Evolutionary conservation across 805 yeast genomes (phyloP), one percentile per base, ranked within the genome.

Genomic region (Hanseniaspora vineae): DNA sequence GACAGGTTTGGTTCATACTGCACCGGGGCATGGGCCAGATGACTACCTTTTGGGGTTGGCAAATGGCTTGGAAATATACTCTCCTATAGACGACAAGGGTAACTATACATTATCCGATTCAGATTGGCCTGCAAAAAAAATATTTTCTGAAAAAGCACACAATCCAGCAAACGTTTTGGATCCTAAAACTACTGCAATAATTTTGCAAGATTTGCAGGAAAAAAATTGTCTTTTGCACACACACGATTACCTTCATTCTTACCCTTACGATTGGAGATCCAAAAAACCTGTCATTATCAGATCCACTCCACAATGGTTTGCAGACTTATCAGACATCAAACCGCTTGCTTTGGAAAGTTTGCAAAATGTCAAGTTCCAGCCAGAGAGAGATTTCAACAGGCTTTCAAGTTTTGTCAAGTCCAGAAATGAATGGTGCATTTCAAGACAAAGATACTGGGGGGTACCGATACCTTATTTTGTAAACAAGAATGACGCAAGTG

Each of bases 21-120:
- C 98, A 0, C 97, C 98, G 1, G 97, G 97, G 0, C 98, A 92
- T 61, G 99, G 99, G 57, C 76, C 80, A 56, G 98, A 92, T 54
- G 99, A 92, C 67, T 89, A 85, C 59, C 57, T 81, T 8, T 71
- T 82, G 35, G 90, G 95, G 33, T 62, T 74, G 49, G 63, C 68
- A 19, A 65, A 81, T 51, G 70, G 70, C 0, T 69, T 92, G 19
- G 68, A 64, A 10, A 76, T 85, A 0, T 75, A 68, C 51, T 86
- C 96, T 0, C 87, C 92, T 0, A 94, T 92, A 2, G 86, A 92
- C 58, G 75, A 74, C 49, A 64, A 68, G 46, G 98, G 98, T 1
- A 69, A 70, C 51, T 87, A 80, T 58, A 75, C 77, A 0, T 23
- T 23, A 23, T 52, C 61, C 9, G 77, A 74, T 0, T 58, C 83